Percentiles rank a stretch among this genome's conserved stretches.
Evolutionary conservation across 345 rosid genomes (phyloP).

Genomic region (Sonneratia alba): DNA sequence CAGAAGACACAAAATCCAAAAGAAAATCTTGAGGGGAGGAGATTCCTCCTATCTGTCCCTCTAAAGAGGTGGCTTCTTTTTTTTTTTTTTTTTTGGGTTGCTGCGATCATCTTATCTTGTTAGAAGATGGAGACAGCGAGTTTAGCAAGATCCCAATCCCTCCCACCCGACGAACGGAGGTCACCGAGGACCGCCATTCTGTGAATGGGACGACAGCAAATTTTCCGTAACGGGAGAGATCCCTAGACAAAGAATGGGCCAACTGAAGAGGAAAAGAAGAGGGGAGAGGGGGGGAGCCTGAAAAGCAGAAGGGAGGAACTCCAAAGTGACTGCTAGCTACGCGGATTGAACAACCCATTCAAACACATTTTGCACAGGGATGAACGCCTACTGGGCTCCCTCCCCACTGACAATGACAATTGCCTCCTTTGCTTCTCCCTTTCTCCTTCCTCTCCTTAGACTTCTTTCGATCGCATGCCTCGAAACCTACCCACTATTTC

Average conservation of each 20-base stretch:
- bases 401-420: not conserved
- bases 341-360: not conserved
- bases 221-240: not conserved
- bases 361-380: not conserved
- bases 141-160: no score
- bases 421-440: not conserved
- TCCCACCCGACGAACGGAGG: no score
- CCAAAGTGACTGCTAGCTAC: not conserved
- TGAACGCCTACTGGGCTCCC: not conserved
- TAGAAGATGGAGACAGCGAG: no score
- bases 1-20: constrained; percentile 14
- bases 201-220: no score
- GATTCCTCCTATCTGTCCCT: no score
- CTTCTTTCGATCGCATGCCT: not conserved
- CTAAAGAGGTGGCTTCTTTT: no score
- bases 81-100: no score
- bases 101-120: no score
- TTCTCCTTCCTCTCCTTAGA: not conserved
- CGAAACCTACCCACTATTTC: not conserved
- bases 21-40: constrained; percentile 7
- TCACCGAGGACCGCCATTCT: no score
- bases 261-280: not conserved
- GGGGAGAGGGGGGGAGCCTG: not conserved
- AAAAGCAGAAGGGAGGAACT: not conserved
- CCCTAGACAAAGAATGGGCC: constrained; percentile 6